These are phyloP conservation scores for Furcasterigmium sp. DNA, from an alignment of 2,329 filamentous ascomycete genomes.

Conservation along the genomic window DNA sequence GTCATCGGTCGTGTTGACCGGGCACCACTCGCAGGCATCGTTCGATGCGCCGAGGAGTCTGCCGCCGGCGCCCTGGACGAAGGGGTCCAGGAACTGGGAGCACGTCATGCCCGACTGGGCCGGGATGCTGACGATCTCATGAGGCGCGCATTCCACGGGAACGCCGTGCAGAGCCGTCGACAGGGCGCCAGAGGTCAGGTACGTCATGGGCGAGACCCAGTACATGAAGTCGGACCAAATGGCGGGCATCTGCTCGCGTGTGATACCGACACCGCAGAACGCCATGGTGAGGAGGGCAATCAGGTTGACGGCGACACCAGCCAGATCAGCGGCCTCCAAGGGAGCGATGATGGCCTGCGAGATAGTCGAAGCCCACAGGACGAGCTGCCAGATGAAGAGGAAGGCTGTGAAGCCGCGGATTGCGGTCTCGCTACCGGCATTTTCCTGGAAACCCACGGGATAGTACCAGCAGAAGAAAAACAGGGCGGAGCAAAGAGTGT, in stretches of 20 bases:
- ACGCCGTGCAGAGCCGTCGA: slow-evolving; percentile 16
- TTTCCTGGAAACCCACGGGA: slow-evolving; percentile 58
- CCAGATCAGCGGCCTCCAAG: slow-evolving; percentile 10
- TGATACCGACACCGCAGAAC: slow-evolving; percentile 13
- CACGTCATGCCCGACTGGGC: slow-evolving; percentile 9
- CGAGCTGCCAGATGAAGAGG: slow-evolving; percentile 13
- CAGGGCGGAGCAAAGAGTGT: slow-evolving; percentile 57
- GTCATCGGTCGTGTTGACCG: slow-evolving; percentile 27
- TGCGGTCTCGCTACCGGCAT: slow-evolving; percentile 31
- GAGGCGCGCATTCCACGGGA: slow-evolving; percentile 8
- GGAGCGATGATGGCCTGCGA: slow-evolving; percentile 11
- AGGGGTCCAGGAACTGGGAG: slow-evolving; percentile 10
- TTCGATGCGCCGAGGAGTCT: slow-evolving; percentile 17
- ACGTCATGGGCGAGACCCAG: slow-evolving; percentile 19
- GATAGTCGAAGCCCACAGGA: slow-evolving; percentile 12
- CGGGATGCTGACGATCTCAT: slow-evolving; percentile 12
- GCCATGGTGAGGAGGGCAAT: slow-evolving; percentile 11
- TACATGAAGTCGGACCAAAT: slow-evolving; percentile 16
- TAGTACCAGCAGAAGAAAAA: slow-evolving; percentile 68
- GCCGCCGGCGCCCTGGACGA: slow-evolving; percentile 7
- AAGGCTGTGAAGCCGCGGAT: slow-evolving; percentile 11
- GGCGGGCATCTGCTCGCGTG: slow-evolving; percentile 7
- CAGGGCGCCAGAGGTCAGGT: slow-evolving; percentile 20
- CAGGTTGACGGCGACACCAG: slow-evolving; percentile 8
- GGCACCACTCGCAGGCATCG: slow-evolving; percentile 40